Evolutionary conservation across 768 basidiomycete genomes (phyloP).

Genomic region (Calocera cornea): DNA sequence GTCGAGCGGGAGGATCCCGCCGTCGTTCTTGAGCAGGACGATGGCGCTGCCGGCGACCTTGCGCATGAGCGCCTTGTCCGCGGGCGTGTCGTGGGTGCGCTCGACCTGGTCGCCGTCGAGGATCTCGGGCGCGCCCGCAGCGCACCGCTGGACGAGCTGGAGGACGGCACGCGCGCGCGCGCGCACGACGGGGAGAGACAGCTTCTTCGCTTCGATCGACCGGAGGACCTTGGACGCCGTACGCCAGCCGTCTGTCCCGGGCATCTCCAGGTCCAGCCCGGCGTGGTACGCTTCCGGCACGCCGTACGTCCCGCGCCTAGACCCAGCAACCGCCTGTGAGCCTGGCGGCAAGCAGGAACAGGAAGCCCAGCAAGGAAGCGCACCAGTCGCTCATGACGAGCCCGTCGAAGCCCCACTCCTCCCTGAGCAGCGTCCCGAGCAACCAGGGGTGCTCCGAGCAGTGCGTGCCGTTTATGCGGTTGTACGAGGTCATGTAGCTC

Average conservation of each 20-base stretch:
- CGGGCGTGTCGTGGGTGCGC: slow-evolving; percentile 14
- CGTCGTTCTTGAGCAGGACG: slow-evolving; percentile 62
- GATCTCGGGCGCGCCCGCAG: slow-evolving; percentile 30
- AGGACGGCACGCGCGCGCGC: slow-evolving; percentile 18
- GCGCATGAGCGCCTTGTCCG: slow-evolving; percentile 38
- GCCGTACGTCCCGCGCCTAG: slow-evolving; percentile 62
- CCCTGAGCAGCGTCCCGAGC: slow-evolving; percentile 46
- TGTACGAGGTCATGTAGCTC: slow-evolving; percentile 16
- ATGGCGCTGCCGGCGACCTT: slow-evolving; percentile 55
- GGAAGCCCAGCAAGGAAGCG: background rate
- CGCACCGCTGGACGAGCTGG: slow-evolving; percentile 25
- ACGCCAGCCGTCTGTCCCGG: slow-evolving; percentile 63
- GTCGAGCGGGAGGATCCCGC: slow-evolving; percentile 39
- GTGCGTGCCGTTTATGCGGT: slow-evolving; percentile 52
- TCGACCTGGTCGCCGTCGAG: slow-evolving; percentile 31
- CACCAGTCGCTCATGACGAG: slow-evolving; percentile 77
- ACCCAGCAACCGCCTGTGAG: too few relatives aligned
- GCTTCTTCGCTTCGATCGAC: slow-evolving; percentile 18
- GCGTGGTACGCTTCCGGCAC: slow-evolving; percentile 52
- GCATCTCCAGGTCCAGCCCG: slow-evolving; percentile 73
- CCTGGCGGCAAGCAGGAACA: background rate
- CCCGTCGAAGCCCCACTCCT: slow-evolving; percentile 64
- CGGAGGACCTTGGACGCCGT: slow-evolving; percentile 53
- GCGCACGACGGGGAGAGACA: slow-evolving; percentile 17
- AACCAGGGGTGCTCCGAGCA: slow-evolving; percentile 50